These are phyloP conservation scores for Diaporthe sp. DNA, from an alignment of 2,329 filamentous ascomycete species.

Conservation along the genomic window DNA sequence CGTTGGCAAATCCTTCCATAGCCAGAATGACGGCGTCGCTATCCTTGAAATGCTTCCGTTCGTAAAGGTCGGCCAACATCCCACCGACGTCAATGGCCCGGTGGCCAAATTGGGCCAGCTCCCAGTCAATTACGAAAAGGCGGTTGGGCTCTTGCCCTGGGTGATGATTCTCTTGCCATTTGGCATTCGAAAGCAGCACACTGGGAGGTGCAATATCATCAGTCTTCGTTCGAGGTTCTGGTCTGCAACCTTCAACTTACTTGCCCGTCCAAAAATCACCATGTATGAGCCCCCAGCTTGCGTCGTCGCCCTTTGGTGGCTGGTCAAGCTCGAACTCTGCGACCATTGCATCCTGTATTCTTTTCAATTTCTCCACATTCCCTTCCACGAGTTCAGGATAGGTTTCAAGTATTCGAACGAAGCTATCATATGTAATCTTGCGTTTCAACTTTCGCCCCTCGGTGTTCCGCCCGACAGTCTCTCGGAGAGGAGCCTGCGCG, in stretches of 20 bases:
- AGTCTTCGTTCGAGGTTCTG: no score
- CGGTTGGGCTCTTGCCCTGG: constrained; percentile 37
- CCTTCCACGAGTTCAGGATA: constrained; percentile 51
- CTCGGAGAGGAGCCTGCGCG: constrained; percentile 42
- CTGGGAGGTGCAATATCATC: neutral
- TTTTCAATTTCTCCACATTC: constrained; percentile 47
- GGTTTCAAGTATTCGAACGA: constrained; percentile 51
- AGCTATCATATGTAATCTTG: constrained; percentile 53
- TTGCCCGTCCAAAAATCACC: constrained; percentile 60
- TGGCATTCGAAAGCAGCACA: neutral
- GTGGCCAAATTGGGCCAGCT: constrained; percentile 55
- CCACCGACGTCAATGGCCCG: constrained; percentile 57
- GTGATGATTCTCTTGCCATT: neutral
- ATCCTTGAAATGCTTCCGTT: constrained; percentile 54
- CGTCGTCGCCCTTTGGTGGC: constrained; percentile 33
- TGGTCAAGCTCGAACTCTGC: constrained; percentile 47
- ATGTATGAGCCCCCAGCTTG: constrained; percentile 51
- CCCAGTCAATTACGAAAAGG: constrained; percentile 60
- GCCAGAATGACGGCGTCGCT: constrained; percentile 48
- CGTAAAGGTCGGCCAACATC: constrained; percentile 58
- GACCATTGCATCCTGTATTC: constrained; percentile 47
- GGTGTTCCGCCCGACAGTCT: constrained; percentile 48
- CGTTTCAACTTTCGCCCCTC: constrained; percentile 56
- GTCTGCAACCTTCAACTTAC: constrained; percentile 47
- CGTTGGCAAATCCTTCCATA: constrained; percentile 54